Percentiles rank a stretch among this genome's conserved stretches.
Conservation (phyloP, 352 stramenopile species). For the Pythium chondricola region DNA sequence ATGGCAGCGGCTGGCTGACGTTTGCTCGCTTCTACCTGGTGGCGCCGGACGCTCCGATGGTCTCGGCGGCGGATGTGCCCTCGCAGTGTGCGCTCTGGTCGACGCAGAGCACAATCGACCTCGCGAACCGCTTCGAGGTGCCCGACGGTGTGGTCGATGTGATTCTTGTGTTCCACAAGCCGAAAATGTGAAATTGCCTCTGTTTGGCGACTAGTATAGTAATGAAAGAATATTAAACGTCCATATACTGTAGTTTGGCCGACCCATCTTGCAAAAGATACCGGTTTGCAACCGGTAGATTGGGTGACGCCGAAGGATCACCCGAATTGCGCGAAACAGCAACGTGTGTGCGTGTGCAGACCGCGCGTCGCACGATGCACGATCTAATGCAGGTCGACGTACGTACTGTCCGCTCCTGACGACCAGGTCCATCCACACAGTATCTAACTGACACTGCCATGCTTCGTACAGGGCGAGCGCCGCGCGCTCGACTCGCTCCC, state of each 20-base stretch:
- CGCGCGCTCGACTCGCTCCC: conserved; percentile 39
- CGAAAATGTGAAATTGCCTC: not conserved
- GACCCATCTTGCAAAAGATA: no score
- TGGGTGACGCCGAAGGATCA: no score
- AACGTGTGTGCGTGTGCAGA: no score
- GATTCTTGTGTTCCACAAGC: not conserved
- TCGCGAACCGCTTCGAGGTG: not conserved
- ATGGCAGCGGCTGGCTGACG: not conserved
- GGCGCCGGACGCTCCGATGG: not conserved
- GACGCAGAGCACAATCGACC: not conserved
- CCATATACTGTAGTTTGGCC: no score
- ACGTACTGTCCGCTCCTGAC: no score
- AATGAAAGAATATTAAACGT: not conserved
- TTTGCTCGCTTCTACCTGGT: conserved; percentile 5
- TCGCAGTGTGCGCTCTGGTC: not conserved
- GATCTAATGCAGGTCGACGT: conserved; percentile 55
- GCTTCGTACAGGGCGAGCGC: conserved; percentile 43
- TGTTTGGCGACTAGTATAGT: not conserved
- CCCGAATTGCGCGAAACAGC: no score
- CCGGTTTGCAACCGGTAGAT: not conserved
- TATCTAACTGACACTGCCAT: not conserved
- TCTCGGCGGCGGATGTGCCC: conserved; percentile 7
- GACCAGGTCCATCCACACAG: not conserved
- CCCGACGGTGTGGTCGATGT: not conserved
- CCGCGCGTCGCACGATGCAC: conserved; percentile 34